Base-by-base conservation (phyloP, 2,329 filamentous ascomycete species). In the Macrophomina phaseolina region DNA sequence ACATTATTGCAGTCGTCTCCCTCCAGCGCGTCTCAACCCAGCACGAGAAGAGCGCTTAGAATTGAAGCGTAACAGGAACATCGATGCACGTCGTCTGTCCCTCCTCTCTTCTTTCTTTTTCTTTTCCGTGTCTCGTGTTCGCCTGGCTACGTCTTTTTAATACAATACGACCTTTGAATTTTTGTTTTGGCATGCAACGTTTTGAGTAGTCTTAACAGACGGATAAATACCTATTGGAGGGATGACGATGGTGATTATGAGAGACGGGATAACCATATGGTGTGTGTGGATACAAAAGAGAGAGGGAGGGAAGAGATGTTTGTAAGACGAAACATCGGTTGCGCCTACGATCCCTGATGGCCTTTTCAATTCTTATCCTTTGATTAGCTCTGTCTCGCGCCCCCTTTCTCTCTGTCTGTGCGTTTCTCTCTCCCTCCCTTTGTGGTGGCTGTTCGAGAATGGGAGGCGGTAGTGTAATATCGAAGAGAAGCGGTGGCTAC, bases 11-110 rank as follows among this genome's bases (percentile, higher is more conserved):
- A 93, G 91, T 95, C 79, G 91, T 96, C 77, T 93, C 91, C 68
- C 86, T 96, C 79, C 92, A 96, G 84, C 91, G 93, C 81, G 91
- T 95, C 72, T 94, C 92, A 65, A 95, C 91, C 69, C 91, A 95
- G 83, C 93, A 97, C 85, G 92, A 96, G 85, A 94, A 94, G 86
- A 91, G 89, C 72, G 84, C 89, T 81, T 94, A 90, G 81, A 63
- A 45, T 23, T 23, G 23, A 16, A 12, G 46, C 34, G 18, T 14
- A 14, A 1, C 5, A 16, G 8, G 49, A 53, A n/a, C 18, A 45
- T 63, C 60, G 60, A 28, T 52, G 32, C 45, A 34, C 23, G 23
- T 23, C 23, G 23, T 23, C 23, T 23, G 23, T 23, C 34, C 45
- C 45, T 51, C 48, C 45, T 36, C 16, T 34, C 49, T 7, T 62